Evolutionary conservation across 2,329 filamentous ascomycete genomes (phyloP), one percentile per base, ranked within the genome.

Genomic region (Plectosphaerella plurivora): DNA sequence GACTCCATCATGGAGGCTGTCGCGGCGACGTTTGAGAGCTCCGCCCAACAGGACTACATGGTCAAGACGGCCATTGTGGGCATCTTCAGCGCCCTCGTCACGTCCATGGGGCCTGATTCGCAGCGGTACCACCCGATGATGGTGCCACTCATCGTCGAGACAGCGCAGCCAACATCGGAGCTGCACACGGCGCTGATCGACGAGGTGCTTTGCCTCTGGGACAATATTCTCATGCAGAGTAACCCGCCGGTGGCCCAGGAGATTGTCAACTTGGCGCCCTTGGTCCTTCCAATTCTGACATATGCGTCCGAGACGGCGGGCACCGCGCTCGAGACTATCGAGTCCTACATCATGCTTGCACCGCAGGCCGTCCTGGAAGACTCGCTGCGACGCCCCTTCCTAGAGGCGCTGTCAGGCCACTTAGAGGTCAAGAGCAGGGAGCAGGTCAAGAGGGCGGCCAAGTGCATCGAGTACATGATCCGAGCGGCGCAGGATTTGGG

Each of bases 21-120:
- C 7, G 92, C 93, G 0, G 78, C 78, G 4, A 77, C 97, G 1
- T 99, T 94, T 94, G 86, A 89, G 55, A 83, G 86, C 49, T 91
- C 89, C 3, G 90, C 87, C 1, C 70, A 74, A 2, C 88, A 96
- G 55, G 89, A 94, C 63, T 90, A 91, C 69, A 83, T 97, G 68
- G 88, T 97, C 77, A 97, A 97, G 69, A 92, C 97, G 69, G 86
- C 91, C 1, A 91, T 97, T 50, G 80, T 97, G 53, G 89, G 88
- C 3, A 87, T 97, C 39, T 83, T 97, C 49, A 80, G 89, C 2
- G 87, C 91, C 2, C 77, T 99, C 14, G 89, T 96, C n/a, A 85
- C 85, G 64, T 88, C 92, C 2, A 89, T 97, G 82, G 90, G 88
- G 54, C 78, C 82, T 12, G 81, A 87, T 10, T 94, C 91, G 5